Base-by-base conservation (phyloP, 306 rosid species). In the cucumber (Cucumis sativus) region DNA sequence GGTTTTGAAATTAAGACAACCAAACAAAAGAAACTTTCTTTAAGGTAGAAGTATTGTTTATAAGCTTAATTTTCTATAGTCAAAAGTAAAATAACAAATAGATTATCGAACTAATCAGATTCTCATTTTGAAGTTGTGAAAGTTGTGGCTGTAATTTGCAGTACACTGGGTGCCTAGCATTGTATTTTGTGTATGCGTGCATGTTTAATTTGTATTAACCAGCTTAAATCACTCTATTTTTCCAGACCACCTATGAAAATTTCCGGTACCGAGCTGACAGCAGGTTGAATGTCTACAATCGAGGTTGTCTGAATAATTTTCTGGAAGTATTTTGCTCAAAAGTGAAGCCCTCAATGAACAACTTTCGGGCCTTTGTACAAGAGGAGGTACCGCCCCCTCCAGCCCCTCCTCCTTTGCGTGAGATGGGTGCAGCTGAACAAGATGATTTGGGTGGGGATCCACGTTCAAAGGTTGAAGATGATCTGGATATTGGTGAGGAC, bases 171-270 rank as follows among this genome's bases (percentile, higher is more conserved):
- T 71, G 60, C 13, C 60, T 16, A 71, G 55, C 41, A 49, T 25
- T 37, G 4, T 47, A 23, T 15, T 52, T 1, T 47, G 20, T 16
- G 37, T 70, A 4, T 4, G 1, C 16, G 4, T 64, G 71, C 18
- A 13, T 0, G n/a, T 43, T 20, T 69, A 13, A 43, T 14, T 16
- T 1, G 21, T 71, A 71, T 49, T 28, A 49, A 49, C 23, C 21
- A 49, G 76, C 59, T 71, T 25, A 6, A 10, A 74, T 18, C 10
- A 23, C 35, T 74, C 21, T 11, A 13, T 41, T 39, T 78, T 81
- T 78, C 56, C 96, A 93, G 98, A 93, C 98, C 12, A 93, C 98
- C 60, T 90, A 91, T 74, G 98, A 93, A 78, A 93, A 93, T 80
- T 93, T 90, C 85, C 88, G 98, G 81, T 86, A 88, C 84, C 90